Conservation (phyloP, 2,329 filamentous ascomycete species). For the Pestalotiopsis sp. region DNA sequence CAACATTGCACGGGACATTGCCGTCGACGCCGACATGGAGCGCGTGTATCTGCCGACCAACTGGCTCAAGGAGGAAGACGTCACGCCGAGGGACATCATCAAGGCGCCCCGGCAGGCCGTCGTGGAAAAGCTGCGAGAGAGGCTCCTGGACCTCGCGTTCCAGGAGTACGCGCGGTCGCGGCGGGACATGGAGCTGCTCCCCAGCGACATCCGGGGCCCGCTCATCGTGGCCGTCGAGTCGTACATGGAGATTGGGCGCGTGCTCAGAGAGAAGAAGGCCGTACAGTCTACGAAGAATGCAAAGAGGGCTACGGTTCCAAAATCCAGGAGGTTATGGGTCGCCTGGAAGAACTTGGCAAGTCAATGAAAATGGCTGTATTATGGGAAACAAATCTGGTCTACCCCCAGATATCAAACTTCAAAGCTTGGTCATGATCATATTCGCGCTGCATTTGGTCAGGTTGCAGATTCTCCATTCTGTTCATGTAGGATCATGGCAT, state of each 20-base stretch:
- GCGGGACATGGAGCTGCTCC: conserved; percentile 60
- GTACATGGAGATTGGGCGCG: conserved; percentile 73
- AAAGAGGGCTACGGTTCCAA: conserved; percentile 29
- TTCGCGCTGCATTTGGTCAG: background rate
- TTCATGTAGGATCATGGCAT: background rate
- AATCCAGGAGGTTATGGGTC: conserved; percentile 29
- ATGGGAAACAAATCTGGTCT: background rate
- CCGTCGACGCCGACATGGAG: conserved; percentile 62
- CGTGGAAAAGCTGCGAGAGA: conserved; percentile 50
- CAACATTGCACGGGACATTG: conserved; percentile 75
- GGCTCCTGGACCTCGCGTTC: conserved; percentile 62
- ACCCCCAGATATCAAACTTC: background rate
- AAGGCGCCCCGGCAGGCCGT: conserved; percentile 44
- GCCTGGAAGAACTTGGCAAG: conserved; percentile 29
- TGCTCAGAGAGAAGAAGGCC: conserved; percentile 43
- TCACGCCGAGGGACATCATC: conserved; percentile 56
- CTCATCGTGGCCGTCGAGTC: conserved; percentile 72
- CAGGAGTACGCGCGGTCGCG: conserved; percentile 55
- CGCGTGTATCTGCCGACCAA: conserved; percentile 67
- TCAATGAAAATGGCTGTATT: background rate
- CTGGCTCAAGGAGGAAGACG: conserved; percentile 61
- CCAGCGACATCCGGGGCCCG: conserved; percentile 58
- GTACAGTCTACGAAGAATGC: conserved; percentile 21
- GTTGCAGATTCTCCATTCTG: background rate
- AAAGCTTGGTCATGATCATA: background rate